Base-by-base conservation (phyloP, 2,329 filamentous ascomycete genomes). In the Penicillium griseofulvum region DNA sequence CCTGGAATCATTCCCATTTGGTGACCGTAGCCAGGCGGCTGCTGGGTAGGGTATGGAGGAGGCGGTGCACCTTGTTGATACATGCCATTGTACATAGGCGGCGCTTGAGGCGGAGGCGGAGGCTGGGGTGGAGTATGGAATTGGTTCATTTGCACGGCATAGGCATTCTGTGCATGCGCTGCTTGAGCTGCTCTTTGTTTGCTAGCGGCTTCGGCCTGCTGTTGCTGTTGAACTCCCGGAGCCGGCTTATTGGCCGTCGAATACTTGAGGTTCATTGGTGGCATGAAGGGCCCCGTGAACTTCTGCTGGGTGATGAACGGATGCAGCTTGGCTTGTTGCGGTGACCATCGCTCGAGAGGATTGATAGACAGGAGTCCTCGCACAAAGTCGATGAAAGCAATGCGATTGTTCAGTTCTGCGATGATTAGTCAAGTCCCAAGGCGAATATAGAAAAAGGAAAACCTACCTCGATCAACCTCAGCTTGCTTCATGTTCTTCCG, bases 251-350 rank as follows among this genome's bases (percentile, higher is more conserved):
- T 92, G 52, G 90, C 81, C 2, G 90, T 89, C 66, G 89, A 90
- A 19, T 91, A 86, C 73, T 97, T 97, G 56, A 97, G 79, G 68
- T 96, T 96, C 91, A 97, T 96, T 2, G 93, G 93, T 9, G 94
- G 94, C 45, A 97, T 90, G 70, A 99, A 99, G 4, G 92, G 91
- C 0, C 91, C 92, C 0, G 92, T 97, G 71, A 88, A 99, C 78
- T 97, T 99, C 70, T 95, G 89, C 71, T 99, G 94, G 0, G 94
- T 99, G 70, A 99, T 99, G 74, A 99, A 99, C 0, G 94, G 94
- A 71, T 99, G 94, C 56, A 97, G 79, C 71, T 97, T 97, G 33
- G 94, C 94, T 76, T 99, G 94, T 69, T 97, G 93, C 7, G 94
- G 94, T 4, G 94, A 96, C 94, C 94, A 99, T 72, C 94, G 81